Conservation (phyloP, 1,284 basidiomycete species). For the Cryptococcus sp. region DNA sequence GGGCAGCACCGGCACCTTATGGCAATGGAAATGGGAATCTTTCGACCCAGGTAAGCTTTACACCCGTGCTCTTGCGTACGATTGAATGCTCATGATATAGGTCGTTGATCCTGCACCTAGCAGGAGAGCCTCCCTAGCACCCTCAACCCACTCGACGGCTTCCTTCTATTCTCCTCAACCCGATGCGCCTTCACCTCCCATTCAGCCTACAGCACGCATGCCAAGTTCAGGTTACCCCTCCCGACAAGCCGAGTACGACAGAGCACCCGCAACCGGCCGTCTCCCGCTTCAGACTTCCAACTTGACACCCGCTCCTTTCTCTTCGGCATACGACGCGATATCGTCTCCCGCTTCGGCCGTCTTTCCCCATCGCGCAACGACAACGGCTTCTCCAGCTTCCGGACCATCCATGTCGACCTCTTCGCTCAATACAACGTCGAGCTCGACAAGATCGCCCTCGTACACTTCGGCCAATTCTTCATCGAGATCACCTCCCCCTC, state of each 20-base stretch:
- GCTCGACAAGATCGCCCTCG: neutral
- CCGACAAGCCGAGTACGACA: constrained; percentile 6
- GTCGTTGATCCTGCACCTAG: constrained; percentile 15
- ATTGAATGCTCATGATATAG: neutral
- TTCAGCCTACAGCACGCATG: constrained; percentile 14
- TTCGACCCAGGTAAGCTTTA: constrained; percentile 1
- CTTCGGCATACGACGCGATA: constrained; percentile 6
- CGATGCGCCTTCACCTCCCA: constrained; percentile 18
- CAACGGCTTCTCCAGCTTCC: constrained; percentile 9
- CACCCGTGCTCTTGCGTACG: too few species aligned
- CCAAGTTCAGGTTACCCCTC: constrained; percentile 16
- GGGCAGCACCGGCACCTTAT: too few species aligned
- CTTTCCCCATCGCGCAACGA: constrained; percentile 17
- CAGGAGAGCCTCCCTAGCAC: constrained; percentile 18
- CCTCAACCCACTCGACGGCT: constrained; percentile 22
- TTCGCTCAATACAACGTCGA: neutral
- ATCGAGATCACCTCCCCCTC: constrained; percentile 5
- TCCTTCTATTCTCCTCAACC: constrained; percentile 29
- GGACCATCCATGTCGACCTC: constrained; percentile 7
- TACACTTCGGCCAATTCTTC: neutral
- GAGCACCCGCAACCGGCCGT: neutral
- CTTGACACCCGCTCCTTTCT: constrained; percentile 1
- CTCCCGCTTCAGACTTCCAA: constrained; percentile 1
- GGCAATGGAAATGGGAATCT: too few species aligned
- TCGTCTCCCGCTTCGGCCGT: constrained; percentile 21